Evolutionary conservation across 78 protist genomes (phyloP).

Genomic region (Guillardia theta): DNA sequence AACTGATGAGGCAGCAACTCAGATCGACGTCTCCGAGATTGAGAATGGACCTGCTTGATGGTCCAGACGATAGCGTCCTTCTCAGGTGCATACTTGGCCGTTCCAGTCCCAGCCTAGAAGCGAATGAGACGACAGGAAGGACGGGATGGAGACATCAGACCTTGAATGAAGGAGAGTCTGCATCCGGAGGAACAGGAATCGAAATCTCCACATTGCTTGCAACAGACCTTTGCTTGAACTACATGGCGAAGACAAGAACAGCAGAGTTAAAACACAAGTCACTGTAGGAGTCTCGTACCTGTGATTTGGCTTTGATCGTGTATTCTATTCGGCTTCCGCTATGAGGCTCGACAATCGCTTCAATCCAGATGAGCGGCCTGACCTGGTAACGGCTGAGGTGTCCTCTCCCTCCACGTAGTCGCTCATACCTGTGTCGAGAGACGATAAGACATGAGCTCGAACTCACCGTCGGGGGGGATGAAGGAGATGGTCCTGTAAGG

Average conservation of each 20-base stretch:
- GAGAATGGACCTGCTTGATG: no score
- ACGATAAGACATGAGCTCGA: slow-evolving; percentile 97
- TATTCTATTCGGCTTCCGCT: slow-evolving; percentile 85
- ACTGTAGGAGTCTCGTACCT: neutral
- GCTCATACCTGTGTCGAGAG: slow-evolving; percentile 71
- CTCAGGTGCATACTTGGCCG: slow-evolving; percentile 92
- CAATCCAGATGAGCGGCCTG: slow-evolving; percentile 94
- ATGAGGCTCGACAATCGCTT: slow-evolving; percentile 83
- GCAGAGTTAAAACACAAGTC: neutral
- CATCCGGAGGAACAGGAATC: slow-evolving; percentile 96
- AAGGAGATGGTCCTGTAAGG: slow-evolving; percentile 97
- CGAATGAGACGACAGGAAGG: neutral
- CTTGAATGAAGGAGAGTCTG: slow-evolving; percentile 92
- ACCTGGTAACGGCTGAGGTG: slow-evolving; percentile 41
- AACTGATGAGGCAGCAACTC: no score
- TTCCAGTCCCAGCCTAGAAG: slow-evolving; percentile 55
- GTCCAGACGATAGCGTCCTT: slow-evolving; percentile 91
- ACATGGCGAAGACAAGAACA: neutral
- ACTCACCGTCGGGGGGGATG: slow-evolving; percentile 97
- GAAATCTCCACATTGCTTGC: slow-evolving; percentile 77
- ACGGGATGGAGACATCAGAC: neutral
- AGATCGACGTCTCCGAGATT: no score
- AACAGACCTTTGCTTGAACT: neutral
- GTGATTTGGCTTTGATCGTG: slow-evolving; percentile 83
- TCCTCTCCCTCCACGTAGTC: neutral